Base-by-base conservation (phyloP, 2,329 filamentous ascomycete species). In the Claviceps sp. region DNA sequence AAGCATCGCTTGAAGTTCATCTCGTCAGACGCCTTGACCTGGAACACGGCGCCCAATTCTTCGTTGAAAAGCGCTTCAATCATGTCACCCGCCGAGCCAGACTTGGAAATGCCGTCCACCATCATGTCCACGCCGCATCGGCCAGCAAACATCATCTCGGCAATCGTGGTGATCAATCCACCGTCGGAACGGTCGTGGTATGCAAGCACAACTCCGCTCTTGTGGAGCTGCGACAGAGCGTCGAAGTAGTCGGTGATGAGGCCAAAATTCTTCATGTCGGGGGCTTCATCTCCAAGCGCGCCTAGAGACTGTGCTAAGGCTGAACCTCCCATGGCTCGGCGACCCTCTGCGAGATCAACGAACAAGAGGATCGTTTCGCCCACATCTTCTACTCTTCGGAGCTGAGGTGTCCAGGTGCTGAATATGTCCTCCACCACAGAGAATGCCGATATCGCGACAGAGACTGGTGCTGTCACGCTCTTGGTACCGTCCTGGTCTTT, bases 141-240 rank as follows among this genome's bases (percentile, higher is more conserved):
- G 29, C 93, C 93, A 36, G 93, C 91, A 65, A 97, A 97, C 81
- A 95, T 94, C 93, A 97, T 97, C 70, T 98, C 93, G 2, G 83
- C 87, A 37, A 97, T 71, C 5, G 91, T 90, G 1, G 91, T 93
- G 64, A 97, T 80, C 9, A 97, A 73, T 61, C 93, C 93, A 66
- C 91, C 93, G 65, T 97, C 91, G 0, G 89, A 96, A 46, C 86
- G 79, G 68, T 97, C 93, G 66, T 97, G 93, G 66, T 97, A 97
- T 3, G 91, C 91, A 22, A 97, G 79, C 11, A 97, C 90, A 40
- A 77, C 68, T 44, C 71, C 70, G 57, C 69, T 74, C 68, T 76
- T 71, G 61, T 83, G 80, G 47, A 83, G 69, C 60, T 83, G 79
- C 46, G 71, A 72, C 23, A 95, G 75, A 2, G 91, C 93, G 66